Percentiles rank a stretch among this genome's conserved stretches.
Conservation (phyloP, 495 filamentous ascomycete species). For the Talaromyces trachyspermus region DNA sequence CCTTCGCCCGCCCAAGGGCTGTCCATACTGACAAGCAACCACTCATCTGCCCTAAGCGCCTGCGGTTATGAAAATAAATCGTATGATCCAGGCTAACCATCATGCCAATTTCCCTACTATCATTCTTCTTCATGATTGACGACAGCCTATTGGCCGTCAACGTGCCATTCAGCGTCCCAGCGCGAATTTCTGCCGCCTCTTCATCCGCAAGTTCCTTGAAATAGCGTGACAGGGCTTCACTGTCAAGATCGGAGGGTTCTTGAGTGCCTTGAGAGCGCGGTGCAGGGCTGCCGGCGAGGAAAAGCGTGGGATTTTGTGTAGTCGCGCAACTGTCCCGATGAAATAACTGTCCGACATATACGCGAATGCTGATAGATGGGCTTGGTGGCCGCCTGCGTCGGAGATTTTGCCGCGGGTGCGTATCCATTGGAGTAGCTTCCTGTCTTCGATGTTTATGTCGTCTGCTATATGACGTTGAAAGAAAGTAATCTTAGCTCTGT, state of each 20-base stretch:
- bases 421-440: conserved; percentile 70
- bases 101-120: conserved; percentile 61
- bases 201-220: conserved; percentile 38
- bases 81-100: conserved; percentile 92
- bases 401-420: conserved; percentile 66
- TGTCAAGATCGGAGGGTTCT: conserved; percentile 41
- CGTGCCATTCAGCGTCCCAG: conserved; percentile 40
- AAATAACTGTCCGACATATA: conserved; percentile 92
- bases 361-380: conserved; percentile 79
- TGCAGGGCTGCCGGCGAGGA: conserved; percentile 18
- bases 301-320: conserved; percentile 67
- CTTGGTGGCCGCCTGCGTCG: conserved; percentile 59
- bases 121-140: conserved; percentile 6
- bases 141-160: conserved; percentile 6
- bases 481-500: neutral
- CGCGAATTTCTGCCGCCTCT: conserved; percentile 33
- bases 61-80: conserved; percentile 90
- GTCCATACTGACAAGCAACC: conserved; percentile 88
- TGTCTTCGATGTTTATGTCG: conserved; percentile 27
- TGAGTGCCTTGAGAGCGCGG: conserved; percentile 31
- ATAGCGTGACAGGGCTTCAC: conserved; percentile 34
- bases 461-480: too few relatives aligned
- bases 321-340: conserved; percentile 75
- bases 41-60: conserved; percentile 79
- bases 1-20: conserved; percentile 92